Conservation (phyloP, 768 basidiomycete species). For the Lactifluus pinguis region DNA sequence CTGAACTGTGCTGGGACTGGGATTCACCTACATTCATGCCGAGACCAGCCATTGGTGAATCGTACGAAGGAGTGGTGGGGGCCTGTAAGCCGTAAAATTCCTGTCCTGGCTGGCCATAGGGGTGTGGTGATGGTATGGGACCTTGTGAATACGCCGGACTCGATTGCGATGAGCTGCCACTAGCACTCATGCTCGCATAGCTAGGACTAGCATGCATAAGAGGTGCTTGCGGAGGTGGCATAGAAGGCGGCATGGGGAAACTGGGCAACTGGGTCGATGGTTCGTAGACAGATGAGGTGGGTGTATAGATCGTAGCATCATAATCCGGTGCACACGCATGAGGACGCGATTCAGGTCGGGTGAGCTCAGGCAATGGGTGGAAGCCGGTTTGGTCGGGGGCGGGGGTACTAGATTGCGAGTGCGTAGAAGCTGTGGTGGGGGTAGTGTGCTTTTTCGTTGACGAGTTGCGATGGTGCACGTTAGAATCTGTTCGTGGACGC, state of each 20-base stretch:
- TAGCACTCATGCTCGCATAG: conserved; percentile 13
- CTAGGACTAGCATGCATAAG: conserved; percentile 13
- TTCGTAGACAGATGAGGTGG: not conserved
- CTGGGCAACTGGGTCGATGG: not conserved
- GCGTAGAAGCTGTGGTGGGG: not conserved
- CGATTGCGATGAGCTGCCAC: conserved; percentile 14
- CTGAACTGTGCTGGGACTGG: conserved; percentile 9
- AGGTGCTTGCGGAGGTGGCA: conserved; percentile 8
- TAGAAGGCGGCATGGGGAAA: conserved; percentile 6
- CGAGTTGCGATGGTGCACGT: not conserved
- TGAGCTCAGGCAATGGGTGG: conserved; percentile 1
- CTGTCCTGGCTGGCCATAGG: conserved; percentile 6
- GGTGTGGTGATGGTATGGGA: conserved; percentile 12
- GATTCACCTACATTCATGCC: conserved; percentile 2
- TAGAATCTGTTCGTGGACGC: conserved; percentile 10
- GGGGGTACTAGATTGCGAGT: conserved; percentile 13
- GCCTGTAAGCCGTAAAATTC: conserved; percentile 3
- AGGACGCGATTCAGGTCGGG: conserved; percentile 7
- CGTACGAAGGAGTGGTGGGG: conserved; percentile 10
- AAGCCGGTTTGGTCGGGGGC: conserved; percentile 3
- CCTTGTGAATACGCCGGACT: conserved; percentile 16
- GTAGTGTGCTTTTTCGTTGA: conserved; percentile 6
- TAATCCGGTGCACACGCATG: conserved; percentile 1
- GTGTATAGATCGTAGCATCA: conserved; percentile 5
- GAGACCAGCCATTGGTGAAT: conserved; percentile 6